phyloP scores from a whole-genome alignment of 78 protist species.

The Neovahlkampfia damariscottae region DNA sequence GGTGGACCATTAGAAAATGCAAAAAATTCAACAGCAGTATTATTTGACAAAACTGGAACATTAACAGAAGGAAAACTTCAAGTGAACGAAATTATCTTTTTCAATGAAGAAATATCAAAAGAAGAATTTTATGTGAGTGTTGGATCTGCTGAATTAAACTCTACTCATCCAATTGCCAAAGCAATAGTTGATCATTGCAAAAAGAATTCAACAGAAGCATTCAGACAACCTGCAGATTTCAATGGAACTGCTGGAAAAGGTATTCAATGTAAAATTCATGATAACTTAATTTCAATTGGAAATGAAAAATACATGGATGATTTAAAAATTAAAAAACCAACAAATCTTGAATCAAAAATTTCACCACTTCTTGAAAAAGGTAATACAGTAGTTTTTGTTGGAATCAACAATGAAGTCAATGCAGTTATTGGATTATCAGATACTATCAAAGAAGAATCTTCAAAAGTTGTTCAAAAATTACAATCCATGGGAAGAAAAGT shows the following conservation, averaged over 20 bases:
- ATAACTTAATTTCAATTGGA: not conserved
- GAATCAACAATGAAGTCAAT: constrained; percentile 13
- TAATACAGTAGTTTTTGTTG: constrained; percentile 40
- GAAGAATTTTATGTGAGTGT: not conserved
- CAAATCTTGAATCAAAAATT: not conserved
- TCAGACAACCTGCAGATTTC: not conserved
- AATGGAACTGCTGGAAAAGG: not conserved
- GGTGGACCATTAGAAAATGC: constrained; percentile 68
- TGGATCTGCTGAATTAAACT: not conserved
- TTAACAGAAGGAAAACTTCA: constrained; percentile 56
- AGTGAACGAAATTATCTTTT: not conserved
- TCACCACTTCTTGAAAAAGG: constrained; percentile 22
- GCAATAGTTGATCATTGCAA: constrained; percentile 54
- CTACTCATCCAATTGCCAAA: constrained; percentile 65
- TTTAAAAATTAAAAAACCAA: not conserved
- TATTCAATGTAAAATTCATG: not conserved
- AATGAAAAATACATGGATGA: too few relatives aligned
- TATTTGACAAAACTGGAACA: constrained; percentile 86
- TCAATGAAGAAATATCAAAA: not conserved
- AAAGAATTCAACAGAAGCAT: not conserved
- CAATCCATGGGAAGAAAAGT: constrained; percentile 21
- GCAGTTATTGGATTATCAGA: constrained; percentile 5
- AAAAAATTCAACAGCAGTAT: constrained; percentile 22
- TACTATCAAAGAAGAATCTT: constrained; percentile 43
- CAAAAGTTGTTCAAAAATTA: constrained; percentile 22